Base-by-base conservation (phyloP, 1,284 basidiomycete genomes). In the Laetiporus sulphureus region DNA sequence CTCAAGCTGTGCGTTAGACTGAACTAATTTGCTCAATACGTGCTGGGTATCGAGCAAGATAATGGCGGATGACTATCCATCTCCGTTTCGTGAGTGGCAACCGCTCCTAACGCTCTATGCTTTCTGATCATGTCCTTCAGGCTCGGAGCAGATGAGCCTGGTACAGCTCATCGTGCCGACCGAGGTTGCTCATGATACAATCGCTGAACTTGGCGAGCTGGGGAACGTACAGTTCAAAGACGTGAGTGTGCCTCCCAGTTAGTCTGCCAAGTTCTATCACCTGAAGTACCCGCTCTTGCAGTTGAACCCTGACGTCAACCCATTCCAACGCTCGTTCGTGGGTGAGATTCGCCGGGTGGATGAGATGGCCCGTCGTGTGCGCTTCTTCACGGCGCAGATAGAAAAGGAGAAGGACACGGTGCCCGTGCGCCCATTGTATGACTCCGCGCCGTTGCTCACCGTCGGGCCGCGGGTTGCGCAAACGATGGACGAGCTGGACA, bases 201-300 rank as follows among this genome's bases (percentile, higher is more conserved):
- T 98, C 47, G 83, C 88, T 48, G 92, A 96, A 63, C 82, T 99
- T 15, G 95, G 91, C 51, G 91, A 97, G 66, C 80, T 98, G 38
- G 92, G 94, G 42, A 81, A 95, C 63, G 87, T 99, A 24, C 92
- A 99, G 65, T 97, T 99, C 71, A 97, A 95, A 72, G 95, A 99
- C 67, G 91, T 95, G 52, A 53, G 83, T 67, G 16, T n/a, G 24
- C 4, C 12, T 15, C 30, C 0, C 29, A 6, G 4, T 47, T 15
- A 25, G n/a, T 43, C 12, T 15, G 18, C 6, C 42, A 38, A 13
- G 37, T 37, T 36, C 32, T 49, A 40, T 44, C 22, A 15, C 42
- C 42, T 23, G 1, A 8, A 13, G 4, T 33, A 18, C 11, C n/a
- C 19, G 23, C 15, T 25, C 10, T n/a, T 19, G 31, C 19, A 96